Conservation (phyloP, 768 basidiomycete genomes). For the Tricholomella constricta region DNA sequence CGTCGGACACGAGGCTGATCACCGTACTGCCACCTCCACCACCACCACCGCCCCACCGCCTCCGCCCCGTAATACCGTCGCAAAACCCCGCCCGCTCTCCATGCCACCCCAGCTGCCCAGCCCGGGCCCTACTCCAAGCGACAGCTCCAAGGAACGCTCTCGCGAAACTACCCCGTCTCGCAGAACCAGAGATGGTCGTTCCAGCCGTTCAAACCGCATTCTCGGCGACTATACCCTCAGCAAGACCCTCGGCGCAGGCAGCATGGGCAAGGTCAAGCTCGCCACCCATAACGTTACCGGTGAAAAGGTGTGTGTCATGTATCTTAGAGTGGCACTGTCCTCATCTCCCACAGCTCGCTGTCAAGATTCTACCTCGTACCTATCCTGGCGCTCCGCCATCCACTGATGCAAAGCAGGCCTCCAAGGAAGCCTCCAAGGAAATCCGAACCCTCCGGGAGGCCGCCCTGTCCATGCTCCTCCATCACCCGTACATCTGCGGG, state of each 20-base stretch:
- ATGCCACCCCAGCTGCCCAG: slow-evolving; percentile 24
- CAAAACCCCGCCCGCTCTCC: slow-evolving; percentile 16
- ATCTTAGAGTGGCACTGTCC: slow-evolving; percentile 2
- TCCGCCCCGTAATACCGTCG: neutral
- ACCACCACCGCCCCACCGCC: slow-evolving; percentile 29
- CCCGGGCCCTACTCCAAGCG: neutral
- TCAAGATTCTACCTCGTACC: slow-evolving; percentile 95
- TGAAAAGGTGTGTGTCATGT: slow-evolving; percentile 74
- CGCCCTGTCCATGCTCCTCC: slow-evolving; percentile 90
- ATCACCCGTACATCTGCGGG: slow-evolving; percentile 98
- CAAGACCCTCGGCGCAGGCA: slow-evolving; percentile 96
- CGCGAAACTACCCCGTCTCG: slow-evolving; percentile 3
- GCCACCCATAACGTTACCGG: slow-evolving; percentile 86
- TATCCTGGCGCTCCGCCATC: slow-evolving; percentile 58
- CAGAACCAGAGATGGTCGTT: slow-evolving; percentile 21
- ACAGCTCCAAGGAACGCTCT: neutral
- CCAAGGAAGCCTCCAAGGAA: slow-evolving; percentile 93
- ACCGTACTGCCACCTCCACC: slow-evolving; percentile 54
- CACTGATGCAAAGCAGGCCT: slow-evolving; percentile 72
- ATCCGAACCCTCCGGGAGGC: slow-evolving; percentile 95
- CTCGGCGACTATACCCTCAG: slow-evolving; percentile 95
- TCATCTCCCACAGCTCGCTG: slow-evolving; percentile 70
- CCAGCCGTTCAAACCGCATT: slow-evolving; percentile 54
- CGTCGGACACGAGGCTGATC: slow-evolving; percentile 66
- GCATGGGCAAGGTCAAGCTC: slow-evolving; percentile 99